phyloP scores from a whole-genome alignment of 78 protist species.

The Chrysochromulina parva region DNA sequence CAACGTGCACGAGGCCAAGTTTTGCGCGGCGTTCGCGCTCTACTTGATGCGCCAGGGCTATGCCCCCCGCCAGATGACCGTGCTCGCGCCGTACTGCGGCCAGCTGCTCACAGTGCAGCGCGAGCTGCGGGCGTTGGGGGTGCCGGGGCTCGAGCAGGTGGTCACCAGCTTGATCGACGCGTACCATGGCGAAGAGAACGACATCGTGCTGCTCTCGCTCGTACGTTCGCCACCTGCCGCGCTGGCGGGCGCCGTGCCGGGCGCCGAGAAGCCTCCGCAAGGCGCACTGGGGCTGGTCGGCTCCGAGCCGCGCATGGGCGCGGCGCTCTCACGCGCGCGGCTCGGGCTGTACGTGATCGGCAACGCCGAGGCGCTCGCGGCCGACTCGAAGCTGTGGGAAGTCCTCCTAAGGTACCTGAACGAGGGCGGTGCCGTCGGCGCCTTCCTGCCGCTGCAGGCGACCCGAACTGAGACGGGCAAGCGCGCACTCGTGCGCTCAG shows the following conservation, averaged over 20 bases:
- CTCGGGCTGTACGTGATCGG: slow-evolving; percentile 35
- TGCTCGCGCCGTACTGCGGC: slow-evolving; percentile 78
- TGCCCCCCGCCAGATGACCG: slow-evolving; percentile 30
- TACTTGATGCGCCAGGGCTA: background rate
- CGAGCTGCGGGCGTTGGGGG: no score
- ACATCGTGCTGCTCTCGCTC: slow-evolving; percentile 57
- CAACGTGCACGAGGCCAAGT: slow-evolving; percentile 44
- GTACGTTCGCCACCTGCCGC: slow-evolving; percentile 47
- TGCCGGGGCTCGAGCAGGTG: background rate
- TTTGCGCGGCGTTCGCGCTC: background rate
- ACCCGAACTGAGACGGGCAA: no score
- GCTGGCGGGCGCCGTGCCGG: no score
- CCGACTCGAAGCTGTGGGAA: no score
- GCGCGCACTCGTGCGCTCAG: no score
- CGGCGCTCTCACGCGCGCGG: slow-evolving; percentile 64
- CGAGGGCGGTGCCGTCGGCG: no score
- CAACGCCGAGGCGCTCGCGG: no score
- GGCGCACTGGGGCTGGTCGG: slow-evolving; percentile 41
- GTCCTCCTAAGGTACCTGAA: no score
- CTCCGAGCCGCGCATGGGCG: slow-evolving; percentile 40
- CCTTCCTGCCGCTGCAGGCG: no score
- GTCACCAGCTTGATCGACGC: background rate
- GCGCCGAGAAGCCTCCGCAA: no score
- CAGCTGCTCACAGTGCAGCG: slow-evolving; percentile 33
- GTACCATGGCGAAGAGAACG: slow-evolving; percentile 59